These are phyloP conservation scores for Pseudonitzschia multiseries DNA, from an alignment of 108 stramenopile genomes.

Conservation along the genomic window DNA sequence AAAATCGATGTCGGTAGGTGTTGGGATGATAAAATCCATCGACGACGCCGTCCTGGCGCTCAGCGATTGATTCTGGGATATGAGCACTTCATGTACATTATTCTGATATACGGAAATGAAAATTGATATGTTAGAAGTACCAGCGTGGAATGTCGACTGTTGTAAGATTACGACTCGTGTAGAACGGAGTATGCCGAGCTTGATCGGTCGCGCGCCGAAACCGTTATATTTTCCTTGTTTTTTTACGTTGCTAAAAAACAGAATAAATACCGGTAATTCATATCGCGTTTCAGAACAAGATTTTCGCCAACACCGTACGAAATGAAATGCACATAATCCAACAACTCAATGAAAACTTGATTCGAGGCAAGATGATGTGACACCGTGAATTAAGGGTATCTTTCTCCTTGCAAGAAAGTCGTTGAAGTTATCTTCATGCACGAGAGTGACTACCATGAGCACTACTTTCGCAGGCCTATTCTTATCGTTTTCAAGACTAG, in stretches of 20 bases:
- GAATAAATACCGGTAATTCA: background rate
- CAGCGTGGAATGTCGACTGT: background rate
- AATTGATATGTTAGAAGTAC: background rate
- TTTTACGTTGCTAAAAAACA: background rate
- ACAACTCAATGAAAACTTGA: too few species aligned
- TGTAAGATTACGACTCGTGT: background rate
- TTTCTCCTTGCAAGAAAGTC: too few species aligned
- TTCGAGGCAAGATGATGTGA: too few species aligned
- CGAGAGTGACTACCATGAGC: too few species aligned
- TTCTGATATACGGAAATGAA: constrained; percentile 2
- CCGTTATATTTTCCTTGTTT: background rate
- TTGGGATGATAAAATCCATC: background rate
- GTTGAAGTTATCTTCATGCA: too few species aligned
- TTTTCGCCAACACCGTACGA: too few species aligned
- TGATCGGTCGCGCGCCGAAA: background rate
- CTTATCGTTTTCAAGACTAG: too few species aligned
- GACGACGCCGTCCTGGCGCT: background rate
- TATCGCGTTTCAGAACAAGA: too few species aligned
- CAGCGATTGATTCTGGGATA: constrained; percentile 2
- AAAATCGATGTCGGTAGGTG: background rate
- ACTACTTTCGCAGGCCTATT: too few species aligned
- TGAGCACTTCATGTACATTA: background rate
- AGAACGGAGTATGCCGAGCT: background rate
- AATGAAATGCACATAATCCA: too few species aligned
- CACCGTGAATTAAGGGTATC: too few species aligned